Evolutionary conservation across 495 filamentous ascomycete genomes (phyloP), one percentile per base, ranked within the genome.

Genomic region (Elaphomyces granulatus): DNA sequence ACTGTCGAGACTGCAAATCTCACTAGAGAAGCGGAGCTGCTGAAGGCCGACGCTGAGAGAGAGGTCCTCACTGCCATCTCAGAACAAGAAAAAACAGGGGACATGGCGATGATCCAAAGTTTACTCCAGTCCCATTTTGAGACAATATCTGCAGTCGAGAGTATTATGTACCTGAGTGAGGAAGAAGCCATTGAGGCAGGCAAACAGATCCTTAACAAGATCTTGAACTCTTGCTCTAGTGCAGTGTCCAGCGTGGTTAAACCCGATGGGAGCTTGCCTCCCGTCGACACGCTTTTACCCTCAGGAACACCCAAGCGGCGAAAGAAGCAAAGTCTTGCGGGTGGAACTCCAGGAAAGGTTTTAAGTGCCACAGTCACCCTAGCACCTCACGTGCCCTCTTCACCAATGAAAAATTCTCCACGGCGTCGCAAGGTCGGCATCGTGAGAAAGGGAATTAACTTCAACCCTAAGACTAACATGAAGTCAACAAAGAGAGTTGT

Each of bases 71-170:
- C 72, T 7, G 76, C 78, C n/a, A 74, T 96, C 19, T 53, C 81
- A 14, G 87, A 94, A 30, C 77, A 87, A 45, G 87, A 95, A 48
- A 87, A 81, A 58, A 68, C 69, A 32, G 82, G 81, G 26, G 83
- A 93, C 58, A 74, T 77, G 8, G 76, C 69, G 15, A 71, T 81
- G 15, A 66, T 93, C 47, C 87, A 94, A 56, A 70, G 81, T 4
- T 72, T 96, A 32, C 71, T 95, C 6, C 77, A 78, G 36, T 83
- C 88, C 17, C 88, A 96, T 51, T 90, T 96, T 50, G 88, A 96
- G 53, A 83, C 84, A 2, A 75, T 95, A 38, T 68, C 79, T 15
- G 80, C 83, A 1, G 70, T 99, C 41, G 75, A 79, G 41, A 80
- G 81, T 42, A 80, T 92, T 28, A 70, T 90, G 49, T 65, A 72